Evolutionary conservation across 345 rosid species (phyloP), one percentile per base, ranked within the genome.

Genomic region (Microcos paniculata): DNA sequence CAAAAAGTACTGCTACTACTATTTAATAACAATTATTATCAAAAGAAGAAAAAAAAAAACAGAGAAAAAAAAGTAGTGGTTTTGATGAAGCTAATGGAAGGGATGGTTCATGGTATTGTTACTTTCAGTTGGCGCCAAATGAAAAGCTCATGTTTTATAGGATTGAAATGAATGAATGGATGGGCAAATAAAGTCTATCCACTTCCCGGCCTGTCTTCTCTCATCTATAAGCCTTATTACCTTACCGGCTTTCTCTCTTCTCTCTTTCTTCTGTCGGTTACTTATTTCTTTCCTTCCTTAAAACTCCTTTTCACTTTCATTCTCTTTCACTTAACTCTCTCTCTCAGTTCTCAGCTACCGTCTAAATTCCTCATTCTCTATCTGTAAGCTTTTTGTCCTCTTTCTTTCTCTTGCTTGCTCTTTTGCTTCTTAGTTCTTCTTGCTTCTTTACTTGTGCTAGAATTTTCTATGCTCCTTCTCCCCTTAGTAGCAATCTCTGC

Each of bases 101-200:
- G 0, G 71, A 33, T 48, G 62, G 3, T 11, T 3, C 15, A 31
- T 62, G 80, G 79, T 67, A 19, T 75, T 61, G 73, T 62, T 62
- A 21, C 33, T 55, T 38, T 79, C 76, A 26, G 80, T 80, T 85
- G 84, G 87, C 87, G 82, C 84, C 85, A 76, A 76, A 57, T 33
- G 49, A 72, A 75, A 43, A 15, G 51, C 71, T 45, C 7, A 35
- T 35, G 6, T 35, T 3, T 35, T 3, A 7, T 35, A 21, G 45
- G 45, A 42, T 42, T 42, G 10, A 42, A 68, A 46, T 28, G 18
- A 28, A 56, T 53, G 79, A 74, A 64, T 45, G 61, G 65, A 72
- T 63, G 49, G 76, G 69, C 45, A 51, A 77, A 71, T 80, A 76
- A 82, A 85, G 79, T 66, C 74, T 77, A 80, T 81, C 86, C 82